A percentile compares a stretch with the other conserved stretches of the same genome.
Evolutionary conservation across 2,329 filamentous ascomycete genomes (phyloP).

Genomic region (Sporothrix variecibatus): DNA sequence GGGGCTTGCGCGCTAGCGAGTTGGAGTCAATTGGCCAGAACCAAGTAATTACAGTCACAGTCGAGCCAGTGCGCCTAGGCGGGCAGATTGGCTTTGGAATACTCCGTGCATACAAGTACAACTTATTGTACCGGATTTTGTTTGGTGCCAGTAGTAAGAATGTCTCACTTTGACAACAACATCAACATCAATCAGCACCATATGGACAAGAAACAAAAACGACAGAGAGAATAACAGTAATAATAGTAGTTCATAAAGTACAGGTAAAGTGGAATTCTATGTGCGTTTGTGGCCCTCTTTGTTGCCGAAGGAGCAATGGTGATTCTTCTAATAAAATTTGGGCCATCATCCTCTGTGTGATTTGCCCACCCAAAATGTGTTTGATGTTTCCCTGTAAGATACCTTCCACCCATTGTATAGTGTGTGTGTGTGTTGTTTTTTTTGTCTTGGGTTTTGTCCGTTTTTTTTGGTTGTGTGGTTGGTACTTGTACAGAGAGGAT

Average conservation of each 20-base stretch:
- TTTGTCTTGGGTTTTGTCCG: background rate
- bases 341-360: background rate
- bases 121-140: background rate
- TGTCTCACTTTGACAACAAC: background rate
- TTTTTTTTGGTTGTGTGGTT: slow-evolving; percentile 10
- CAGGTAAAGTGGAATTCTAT: slow-evolving; percentile 18
- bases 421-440: background rate
- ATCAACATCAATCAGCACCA: slow-evolving; percentile 3
- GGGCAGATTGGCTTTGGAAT: background rate
- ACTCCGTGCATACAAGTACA: no score
- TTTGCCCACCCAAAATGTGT: background rate
- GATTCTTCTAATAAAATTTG: slow-evolving; percentile 15
- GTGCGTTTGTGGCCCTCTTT: background rate
- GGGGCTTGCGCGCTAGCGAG: slow-evolving; percentile 16
- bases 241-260: background rate
- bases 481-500: slow-evolving; percentile 17
- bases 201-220: no score
- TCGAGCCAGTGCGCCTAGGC: background rate
- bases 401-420: background rate
- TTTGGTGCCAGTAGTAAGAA: background rate
- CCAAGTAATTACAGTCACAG: background rate
- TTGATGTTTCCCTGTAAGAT: background rate
- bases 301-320: slow-evolving; percentile 4
- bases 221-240: background rate
- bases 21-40: background rate